phyloP scores from a whole-genome alignment of 345 rosid genomes.

The Salix purpurea region DNA sequence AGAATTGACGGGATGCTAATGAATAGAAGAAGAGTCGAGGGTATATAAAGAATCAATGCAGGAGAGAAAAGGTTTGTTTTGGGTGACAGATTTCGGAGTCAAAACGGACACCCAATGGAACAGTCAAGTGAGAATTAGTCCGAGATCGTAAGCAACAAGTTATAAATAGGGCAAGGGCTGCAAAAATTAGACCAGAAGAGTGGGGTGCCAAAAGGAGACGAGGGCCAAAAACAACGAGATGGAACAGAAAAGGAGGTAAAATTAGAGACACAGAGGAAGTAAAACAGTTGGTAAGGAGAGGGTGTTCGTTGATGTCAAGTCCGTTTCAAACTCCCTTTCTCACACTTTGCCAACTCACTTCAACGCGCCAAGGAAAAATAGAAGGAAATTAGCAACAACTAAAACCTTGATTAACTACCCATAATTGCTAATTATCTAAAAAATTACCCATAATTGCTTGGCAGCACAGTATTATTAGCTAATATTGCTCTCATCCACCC shows the following conservation, averaged over 20 bases:
- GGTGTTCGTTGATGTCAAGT: constrained; percentile 29
- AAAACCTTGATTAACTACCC: not conserved
- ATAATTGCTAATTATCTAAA: not conserved
- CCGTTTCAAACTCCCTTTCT: constrained; percentile 77
- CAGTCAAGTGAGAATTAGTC: constrained; percentile 34
- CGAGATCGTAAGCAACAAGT: not conserved
- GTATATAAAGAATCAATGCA: not conserved
- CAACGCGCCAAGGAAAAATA: not conserved
- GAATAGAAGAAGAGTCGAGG: not conserved
- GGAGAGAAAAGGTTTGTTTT: not conserved
- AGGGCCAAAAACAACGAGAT: constrained; percentile 15
- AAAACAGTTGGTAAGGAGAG: constrained; percentile 16
- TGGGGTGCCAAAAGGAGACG: not conserved
- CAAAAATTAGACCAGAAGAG: not conserved
- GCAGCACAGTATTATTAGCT: not conserved
- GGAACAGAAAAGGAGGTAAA: constrained; percentile 47
- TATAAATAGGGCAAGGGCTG: not conserved
- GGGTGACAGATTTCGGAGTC: constrained; percentile 29
- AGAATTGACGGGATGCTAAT: not conserved
- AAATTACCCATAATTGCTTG: not conserved
- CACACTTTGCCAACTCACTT: constrained; percentile 66
- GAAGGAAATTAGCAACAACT: too few relatives aligned
- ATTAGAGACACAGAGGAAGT: constrained; percentile 24
- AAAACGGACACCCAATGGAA: constrained; percentile 26
- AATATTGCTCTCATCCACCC: not conserved